phyloP scores from a whole-genome alignment of 805 yeast genomes.

The Clavispora carvajalis region DNA sequence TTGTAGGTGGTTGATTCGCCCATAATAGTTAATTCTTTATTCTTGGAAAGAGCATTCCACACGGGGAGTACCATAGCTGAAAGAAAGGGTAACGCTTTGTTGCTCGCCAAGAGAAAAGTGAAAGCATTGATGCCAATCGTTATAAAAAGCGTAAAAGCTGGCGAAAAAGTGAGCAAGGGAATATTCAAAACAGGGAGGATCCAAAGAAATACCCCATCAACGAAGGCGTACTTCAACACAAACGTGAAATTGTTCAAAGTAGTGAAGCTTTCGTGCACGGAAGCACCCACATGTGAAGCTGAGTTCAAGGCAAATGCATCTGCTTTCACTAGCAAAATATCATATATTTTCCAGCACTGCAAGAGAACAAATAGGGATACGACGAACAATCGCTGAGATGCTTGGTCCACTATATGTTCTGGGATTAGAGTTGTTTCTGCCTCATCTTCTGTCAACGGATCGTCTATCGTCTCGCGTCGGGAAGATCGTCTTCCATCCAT shows the following conservation, averaged over 20 bases:
- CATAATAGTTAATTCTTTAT: constrained; percentile 45
- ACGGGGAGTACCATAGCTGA: constrained; percentile 30
- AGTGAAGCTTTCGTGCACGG: constrained; percentile 16
- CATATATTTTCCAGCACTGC: constrained; percentile 86
- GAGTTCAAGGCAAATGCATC: constrained; percentile 16
- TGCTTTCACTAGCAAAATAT: constrained; percentile 54
- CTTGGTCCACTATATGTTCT: constrained; percentile 58
- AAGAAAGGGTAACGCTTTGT: constrained; percentile 44
- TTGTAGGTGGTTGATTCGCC: constrained; percentile 42
- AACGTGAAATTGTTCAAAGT: constrained; percentile 51
- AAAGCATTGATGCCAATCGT: constrained; percentile 41
- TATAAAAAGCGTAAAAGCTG: constrained; percentile 47
- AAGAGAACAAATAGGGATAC: constrained; percentile 63
- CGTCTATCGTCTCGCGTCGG: not conserved
- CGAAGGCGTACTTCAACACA: constrained; percentile 61
- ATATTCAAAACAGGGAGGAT: constrained; percentile 68
- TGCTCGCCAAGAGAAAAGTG: constrained; percentile 52
- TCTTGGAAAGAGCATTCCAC: constrained; percentile 39
- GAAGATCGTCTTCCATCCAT: not conserved
- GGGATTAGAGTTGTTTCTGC: constrained; percentile 45
- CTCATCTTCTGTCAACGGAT: not conserved
- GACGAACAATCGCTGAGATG: constrained; percentile 68
- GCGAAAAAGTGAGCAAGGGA: constrained; percentile 65
- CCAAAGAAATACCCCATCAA: constrained; percentile 71
- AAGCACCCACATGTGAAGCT: not conserved